A percentile compares a stretch with the other conserved stretches of the same genome.
phyloP scores from a whole-genome alignment of 345 rosid species.

The Acer negundo region DNA sequence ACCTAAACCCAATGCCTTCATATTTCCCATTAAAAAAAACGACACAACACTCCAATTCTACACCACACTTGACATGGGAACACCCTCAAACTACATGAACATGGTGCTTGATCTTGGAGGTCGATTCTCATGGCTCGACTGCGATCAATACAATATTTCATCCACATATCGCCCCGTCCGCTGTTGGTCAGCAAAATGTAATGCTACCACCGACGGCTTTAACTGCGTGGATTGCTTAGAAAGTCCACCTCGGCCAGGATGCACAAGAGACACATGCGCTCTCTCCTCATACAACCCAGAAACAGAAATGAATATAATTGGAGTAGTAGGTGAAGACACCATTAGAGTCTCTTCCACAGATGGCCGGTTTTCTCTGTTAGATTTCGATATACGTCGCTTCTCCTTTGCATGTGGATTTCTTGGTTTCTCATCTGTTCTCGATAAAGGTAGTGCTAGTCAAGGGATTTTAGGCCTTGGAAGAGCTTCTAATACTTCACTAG shows the following conservation, averaged over 20 bases:
- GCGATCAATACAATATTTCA: slow-evolving; percentile 37
- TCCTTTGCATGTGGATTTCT: slow-evolving; percentile 13
- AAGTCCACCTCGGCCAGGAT: slow-evolving; percentile 33
- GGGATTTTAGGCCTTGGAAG: slow-evolving; percentile 41
- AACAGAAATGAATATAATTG: background rate
- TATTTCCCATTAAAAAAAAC: no score
- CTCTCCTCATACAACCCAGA: slow-evolving; percentile 27
- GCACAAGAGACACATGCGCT: slow-evolving; percentile 39
- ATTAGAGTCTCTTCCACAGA: slow-evolving; percentile 22
- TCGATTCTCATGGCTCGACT: slow-evolving; percentile 41
- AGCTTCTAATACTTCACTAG: slow-evolving; percentile 13
- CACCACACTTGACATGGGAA: no score
- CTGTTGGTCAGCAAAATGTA: slow-evolving; percentile 35
- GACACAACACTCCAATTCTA: no score
- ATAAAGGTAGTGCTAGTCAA: slow-evolving; percentile 6
- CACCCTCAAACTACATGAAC: background rate
- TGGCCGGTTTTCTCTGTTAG: slow-evolving; percentile 3
- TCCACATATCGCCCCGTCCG: slow-evolving; percentile 31
- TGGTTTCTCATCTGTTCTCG: background rate
- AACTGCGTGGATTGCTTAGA: slow-evolving; percentile 21
- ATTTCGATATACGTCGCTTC: background rate
- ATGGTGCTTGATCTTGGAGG: slow-evolving; percentile 42
- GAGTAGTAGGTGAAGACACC: slow-evolving; percentile 32
- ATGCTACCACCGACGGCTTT: background rate
- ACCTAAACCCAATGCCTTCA: no score